Conservation (phyloP, 108 stramenopile genomes). For the Skeletonema menzelii region DNA sequence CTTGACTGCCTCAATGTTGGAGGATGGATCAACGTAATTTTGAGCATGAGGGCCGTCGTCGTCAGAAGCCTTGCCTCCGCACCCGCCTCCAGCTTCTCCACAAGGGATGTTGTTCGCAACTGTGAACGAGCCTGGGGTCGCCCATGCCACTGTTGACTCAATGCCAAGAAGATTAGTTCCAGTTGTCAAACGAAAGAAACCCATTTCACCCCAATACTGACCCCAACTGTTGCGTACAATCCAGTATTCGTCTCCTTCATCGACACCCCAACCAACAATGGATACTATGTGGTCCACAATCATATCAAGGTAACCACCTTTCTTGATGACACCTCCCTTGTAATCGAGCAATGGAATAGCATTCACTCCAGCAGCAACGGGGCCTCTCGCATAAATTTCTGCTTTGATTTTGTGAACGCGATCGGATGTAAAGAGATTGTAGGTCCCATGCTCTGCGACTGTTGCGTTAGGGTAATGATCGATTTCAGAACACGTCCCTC, state of each 20-base stretch:
- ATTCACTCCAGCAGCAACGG: conserved; percentile 87
- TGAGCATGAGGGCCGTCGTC: background rate
- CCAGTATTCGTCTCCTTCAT: conserved; percentile 71
- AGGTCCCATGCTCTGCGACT: conserved; percentile 42
- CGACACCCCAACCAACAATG: conserved; percentile 89
- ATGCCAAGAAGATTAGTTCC: conserved; percentile 79
- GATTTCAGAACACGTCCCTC: conserved; percentile 55
- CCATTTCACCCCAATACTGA: conserved; percentile 68
- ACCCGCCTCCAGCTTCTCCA: conserved; percentile 55
- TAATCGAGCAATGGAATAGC: conserved; percentile 66
- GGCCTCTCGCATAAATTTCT: conserved; percentile 88
- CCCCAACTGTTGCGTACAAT: conserved; percentile 85
- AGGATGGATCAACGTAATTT: conserved; percentile 22
- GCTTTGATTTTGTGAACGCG: conserved; percentile 33
- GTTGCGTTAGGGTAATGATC: conserved; percentile 76
- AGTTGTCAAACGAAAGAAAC: conserved; percentile 63
- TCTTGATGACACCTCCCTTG: conserved; percentile 73
- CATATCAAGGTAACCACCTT: conserved; percentile 42
- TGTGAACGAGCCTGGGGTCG: conserved; percentile 66
- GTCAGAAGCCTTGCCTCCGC: conserved; percentile 11
- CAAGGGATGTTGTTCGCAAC: conserved; percentile 52
- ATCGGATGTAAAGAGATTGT: conserved; percentile 6
- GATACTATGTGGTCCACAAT: conserved; percentile 83
- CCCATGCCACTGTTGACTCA: conserved; percentile 73
- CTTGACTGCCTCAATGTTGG: background rate